These are phyloP conservation scores for Boletus bicolor DNA, from an alignment of 768 basidiomycete genomes.

Conservation along the genomic window DNA sequence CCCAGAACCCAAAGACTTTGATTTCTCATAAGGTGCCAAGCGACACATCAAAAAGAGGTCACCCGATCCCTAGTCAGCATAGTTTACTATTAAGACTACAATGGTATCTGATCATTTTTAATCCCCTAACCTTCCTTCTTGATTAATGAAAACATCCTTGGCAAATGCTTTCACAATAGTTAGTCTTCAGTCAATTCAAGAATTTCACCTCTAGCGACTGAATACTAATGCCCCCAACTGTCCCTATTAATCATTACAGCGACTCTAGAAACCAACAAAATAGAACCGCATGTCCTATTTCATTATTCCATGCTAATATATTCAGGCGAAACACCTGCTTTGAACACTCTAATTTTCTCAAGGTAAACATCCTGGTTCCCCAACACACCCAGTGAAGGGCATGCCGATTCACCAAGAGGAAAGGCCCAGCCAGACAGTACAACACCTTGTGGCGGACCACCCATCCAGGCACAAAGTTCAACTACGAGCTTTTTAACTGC, in stretches of 20 bases:
- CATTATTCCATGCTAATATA: constrained; percentile 84
- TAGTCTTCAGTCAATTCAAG: constrained; percentile 79
- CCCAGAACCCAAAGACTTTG: constrained; percentile 88
- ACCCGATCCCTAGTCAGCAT: constrained; percentile 77
- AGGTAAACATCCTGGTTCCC: constrained; percentile 51
- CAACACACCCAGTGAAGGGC: constrained; percentile 10
- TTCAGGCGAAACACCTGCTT: constrained; percentile 66
- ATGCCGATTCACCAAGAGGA: constrained; percentile 68
- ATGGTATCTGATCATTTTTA: constrained; percentile 82
- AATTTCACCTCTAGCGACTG: constrained; percentile 82
- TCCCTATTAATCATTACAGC: constrained; percentile 81
- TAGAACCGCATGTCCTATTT: constrained; percentile 79
- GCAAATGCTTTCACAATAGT: constrained; percentile 83
- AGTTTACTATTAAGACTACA: constrained; percentile 84
- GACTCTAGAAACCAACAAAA: constrained; percentile 81
- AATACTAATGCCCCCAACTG: constrained; percentile 83
- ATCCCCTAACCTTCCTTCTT: constrained; percentile 84
- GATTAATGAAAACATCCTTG: constrained; percentile 85
- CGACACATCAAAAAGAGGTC: constrained; percentile 66
- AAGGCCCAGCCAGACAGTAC: constrained; percentile 66
- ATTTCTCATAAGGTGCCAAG: constrained; percentile 83
- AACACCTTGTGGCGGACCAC: constrained; percentile 42
- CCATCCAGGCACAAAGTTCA: too few relatives aligned
- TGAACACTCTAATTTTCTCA: too few relatives aligned
- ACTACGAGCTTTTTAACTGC: too few relatives aligned